These are phyloP conservation scores for Aspergillus affinis DNA, from an alignment of 495 filamentous ascomycete species.

Conservation along the genomic window DNA sequence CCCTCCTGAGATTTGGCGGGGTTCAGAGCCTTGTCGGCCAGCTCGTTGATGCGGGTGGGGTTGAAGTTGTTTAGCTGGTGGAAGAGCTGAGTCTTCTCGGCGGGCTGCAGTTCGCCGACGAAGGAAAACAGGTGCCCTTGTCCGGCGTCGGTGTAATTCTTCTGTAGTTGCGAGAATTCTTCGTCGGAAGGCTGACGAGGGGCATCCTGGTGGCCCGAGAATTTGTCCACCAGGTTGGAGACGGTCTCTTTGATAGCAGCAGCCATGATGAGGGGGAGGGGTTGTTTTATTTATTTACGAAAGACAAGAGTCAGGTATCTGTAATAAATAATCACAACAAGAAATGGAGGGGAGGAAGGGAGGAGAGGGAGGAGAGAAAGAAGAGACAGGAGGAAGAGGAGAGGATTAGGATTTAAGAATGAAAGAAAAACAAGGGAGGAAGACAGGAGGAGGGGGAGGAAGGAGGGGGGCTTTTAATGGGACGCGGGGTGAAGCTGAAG, in stretches of 20 bases:
- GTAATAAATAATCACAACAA: conserved; percentile 4
- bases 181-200: conserved; percentile 67
- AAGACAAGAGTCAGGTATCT: background rate
- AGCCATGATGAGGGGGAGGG: conserved; percentile 34
- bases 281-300: background rate
- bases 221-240: conserved; percentile 58
- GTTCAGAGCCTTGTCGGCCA: conserved; percentile 78
- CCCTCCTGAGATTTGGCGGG: conserved; percentile 58
- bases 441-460: conserved; percentile 6
- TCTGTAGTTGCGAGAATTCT: conserved; percentile 70
- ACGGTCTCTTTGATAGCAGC: conserved; percentile 49
- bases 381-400: conserved; percentile 3
- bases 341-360: conserved; percentile 12
- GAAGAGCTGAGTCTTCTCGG: conserved; percentile 77
- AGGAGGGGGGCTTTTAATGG: background rate
- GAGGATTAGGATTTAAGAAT: conserved; percentile 1
- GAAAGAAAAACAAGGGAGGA: conserved; percentile 4
- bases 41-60: conserved; percentile 76
- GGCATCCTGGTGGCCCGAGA: conserved; percentile 48
- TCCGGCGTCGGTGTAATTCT: conserved; percentile 73
- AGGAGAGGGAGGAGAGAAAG: conserved; percentile 6
- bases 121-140: conserved; percentile 94
- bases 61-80: conserved; percentile 80
- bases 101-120: conserved; percentile 69
- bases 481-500: conserved; percentile 14